A percentile compares a stretch with the other conserved stretches of the same genome.
phyloP scores from a whole-genome alignment of 2,329 filamentous ascomycete genomes.

The Pezicula carpinea region DNA sequence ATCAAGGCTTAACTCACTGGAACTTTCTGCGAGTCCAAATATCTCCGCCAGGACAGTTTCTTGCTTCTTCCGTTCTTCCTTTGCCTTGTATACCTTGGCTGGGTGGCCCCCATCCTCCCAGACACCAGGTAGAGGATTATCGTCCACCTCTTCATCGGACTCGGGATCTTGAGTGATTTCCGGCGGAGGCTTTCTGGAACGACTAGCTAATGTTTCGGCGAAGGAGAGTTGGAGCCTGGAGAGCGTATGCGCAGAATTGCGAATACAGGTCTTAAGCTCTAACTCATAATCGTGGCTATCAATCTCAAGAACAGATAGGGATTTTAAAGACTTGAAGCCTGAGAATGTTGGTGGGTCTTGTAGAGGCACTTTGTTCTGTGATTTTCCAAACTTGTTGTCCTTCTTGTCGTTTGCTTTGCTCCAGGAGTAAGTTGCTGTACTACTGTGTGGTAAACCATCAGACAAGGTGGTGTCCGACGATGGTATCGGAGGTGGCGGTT shows the following conservation, averaged over 20 bases:
- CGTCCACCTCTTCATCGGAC: constrained; percentile 47
- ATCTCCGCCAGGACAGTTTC: constrained; percentile 49
- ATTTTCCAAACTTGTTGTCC: constrained; percentile 11
- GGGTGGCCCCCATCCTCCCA: constrained; percentile 36
- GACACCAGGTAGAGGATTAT: constrained; percentile 29
- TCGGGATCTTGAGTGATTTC: constrained; percentile 39
- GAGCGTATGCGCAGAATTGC: constrained; percentile 49
- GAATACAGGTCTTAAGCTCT: constrained; percentile 52
- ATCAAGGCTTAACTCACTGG: too few relatives aligned
- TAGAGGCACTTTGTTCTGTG: constrained; percentile 18
- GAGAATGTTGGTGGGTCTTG: constrained; percentile 45
- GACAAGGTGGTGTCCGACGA: constrained; percentile 3
- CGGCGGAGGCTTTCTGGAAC: constrained; percentile 38
- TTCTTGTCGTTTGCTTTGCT: not conserved
- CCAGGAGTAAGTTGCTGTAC: not conserved
- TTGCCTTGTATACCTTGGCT: constrained; percentile 42
- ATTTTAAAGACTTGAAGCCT: constrained; percentile 51
- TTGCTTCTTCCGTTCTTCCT: constrained; percentile 50
- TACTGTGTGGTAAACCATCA: not conserved
- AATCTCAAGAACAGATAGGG: constrained; percentile 53
- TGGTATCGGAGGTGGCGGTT: constrained; percentile 40
- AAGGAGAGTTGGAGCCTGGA: constrained; percentile 54
- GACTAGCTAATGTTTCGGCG: constrained; percentile 45
- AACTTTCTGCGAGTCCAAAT: constrained; percentile 38
- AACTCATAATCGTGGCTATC: constrained; percentile 50